Conservation (phyloP, 2,329 filamentous ascomycete genomes). For the Sporothrix humicola region DNA sequence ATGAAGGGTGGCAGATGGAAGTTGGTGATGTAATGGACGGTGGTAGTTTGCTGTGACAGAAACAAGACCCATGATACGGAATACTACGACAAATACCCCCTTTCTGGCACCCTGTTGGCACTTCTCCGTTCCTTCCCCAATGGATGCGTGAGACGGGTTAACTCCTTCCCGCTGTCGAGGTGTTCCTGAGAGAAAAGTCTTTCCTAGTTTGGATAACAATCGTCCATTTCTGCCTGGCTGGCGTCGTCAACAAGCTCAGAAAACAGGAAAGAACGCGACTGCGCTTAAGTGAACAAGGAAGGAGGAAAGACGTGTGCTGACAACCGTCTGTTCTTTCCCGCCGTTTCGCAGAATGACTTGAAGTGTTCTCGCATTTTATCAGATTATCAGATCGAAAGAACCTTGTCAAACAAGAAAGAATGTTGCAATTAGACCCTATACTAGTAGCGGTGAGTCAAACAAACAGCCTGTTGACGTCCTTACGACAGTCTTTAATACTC, state of each 20-base stretch:
- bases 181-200: neutral
- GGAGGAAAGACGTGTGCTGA: neutral
- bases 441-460: conserved; percentile 21
- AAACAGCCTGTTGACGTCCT: neutral
- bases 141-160: neutral
- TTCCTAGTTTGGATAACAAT: neutral
- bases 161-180: neutral
- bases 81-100: neutral
- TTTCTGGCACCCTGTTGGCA: neutral
- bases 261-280: neutral
- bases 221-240: conserved; percentile 17
- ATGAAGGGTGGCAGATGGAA: too few species aligned
- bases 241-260: neutral
- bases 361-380: neutral
- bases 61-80: too few species aligned
- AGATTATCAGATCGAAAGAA: conserved; percentile 1
- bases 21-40: neutral
- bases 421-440: neutral
- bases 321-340: neutral
- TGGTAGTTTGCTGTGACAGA: too few species aligned
- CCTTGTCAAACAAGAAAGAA: neutral
- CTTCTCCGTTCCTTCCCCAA: too few species aligned
- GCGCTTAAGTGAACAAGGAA: conserved; percentile 10
- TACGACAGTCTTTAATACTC: too few species aligned
- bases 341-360: neutral